These are phyloP conservation scores for Blastosporella zonata DNA, from an alignment of 1,284 basidiomycete genomes.

Conservation along the genomic window DNA sequence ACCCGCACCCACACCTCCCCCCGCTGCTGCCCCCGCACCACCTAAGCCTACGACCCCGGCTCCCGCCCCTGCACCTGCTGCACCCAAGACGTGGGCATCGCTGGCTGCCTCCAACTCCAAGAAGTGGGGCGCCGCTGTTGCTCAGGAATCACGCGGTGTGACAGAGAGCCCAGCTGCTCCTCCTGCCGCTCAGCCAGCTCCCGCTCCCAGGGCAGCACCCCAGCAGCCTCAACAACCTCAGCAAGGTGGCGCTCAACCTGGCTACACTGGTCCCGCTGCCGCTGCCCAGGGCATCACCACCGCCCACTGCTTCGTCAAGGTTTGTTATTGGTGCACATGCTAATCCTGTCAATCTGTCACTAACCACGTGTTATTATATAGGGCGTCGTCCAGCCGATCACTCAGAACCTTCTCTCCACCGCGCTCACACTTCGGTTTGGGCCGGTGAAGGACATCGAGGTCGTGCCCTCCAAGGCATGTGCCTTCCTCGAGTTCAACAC, in stretches of 20 bases:
- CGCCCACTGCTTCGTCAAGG: slow-evolving; percentile 87
- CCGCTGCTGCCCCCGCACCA: slow-evolving; percentile 24
- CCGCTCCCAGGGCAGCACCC: slow-evolving; percentile 25
- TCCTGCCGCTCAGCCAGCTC: slow-evolving; percentile 45
- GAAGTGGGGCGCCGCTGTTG: slow-evolving; percentile 78
- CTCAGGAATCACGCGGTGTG: slow-evolving; percentile 68
- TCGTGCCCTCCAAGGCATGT: slow-evolving; percentile 86
- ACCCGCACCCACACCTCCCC: slow-evolving; percentile 30
- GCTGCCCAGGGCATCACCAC: slow-evolving; percentile 59
- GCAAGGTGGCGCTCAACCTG: slow-evolving; percentile 35
- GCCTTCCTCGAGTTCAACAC: slow-evolving; percentile 90
- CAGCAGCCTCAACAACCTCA: slow-evolving; percentile 23
- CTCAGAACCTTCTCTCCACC: slow-evolving; percentile 55
- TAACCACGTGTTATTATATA: slow-evolving; percentile 25
- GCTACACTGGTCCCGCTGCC: slow-evolving; percentile 36
- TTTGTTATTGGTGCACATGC: slow-evolving; percentile 31
- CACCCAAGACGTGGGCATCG: slow-evolving; percentile 84
- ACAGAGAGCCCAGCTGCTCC: slow-evolving; percentile 59
- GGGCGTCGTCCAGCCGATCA: slow-evolving; percentile 76
- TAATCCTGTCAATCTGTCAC: neutral
- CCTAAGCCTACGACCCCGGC: slow-evolving; percentile 40
- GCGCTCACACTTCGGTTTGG: slow-evolving; percentile 76
- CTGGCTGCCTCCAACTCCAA: slow-evolving; percentile 79
- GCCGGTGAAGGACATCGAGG: slow-evolving; percentile 83
- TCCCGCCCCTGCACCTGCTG: slow-evolving; percentile 31